Evolutionary conservation across 257 asterid species (phyloP).

Genomic region (Leonotis leonurus): DNA sequence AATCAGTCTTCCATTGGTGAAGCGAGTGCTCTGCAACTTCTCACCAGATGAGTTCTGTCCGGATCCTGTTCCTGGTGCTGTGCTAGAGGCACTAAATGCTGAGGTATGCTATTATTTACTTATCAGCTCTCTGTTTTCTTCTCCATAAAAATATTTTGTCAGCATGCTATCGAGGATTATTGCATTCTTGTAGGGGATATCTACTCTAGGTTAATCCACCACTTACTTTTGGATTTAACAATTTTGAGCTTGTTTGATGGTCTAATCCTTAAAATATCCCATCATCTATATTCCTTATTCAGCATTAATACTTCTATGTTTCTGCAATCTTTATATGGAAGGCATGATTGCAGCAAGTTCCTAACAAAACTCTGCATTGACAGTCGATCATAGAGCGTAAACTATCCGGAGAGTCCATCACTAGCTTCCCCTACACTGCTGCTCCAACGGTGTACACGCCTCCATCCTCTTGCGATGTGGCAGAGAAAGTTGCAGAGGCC

Average conservation of each 20-base stretch:
- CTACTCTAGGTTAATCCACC: no score
- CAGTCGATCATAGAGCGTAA: constrained; percentile 70
- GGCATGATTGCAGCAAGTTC: no score
- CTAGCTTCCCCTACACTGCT: constrained; percentile 73
- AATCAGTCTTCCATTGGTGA: constrained; percentile 73
- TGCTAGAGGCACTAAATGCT: constrained; percentile 84
- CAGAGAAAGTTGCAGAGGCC: constrained; percentile 56
- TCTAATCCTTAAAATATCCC: no score
- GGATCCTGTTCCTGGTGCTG: constrained; percentile 87
- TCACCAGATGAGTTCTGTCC: constrained; percentile 98
- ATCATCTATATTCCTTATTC: no score
- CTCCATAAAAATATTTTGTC: no score
- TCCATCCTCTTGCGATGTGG: constrained; percentile 51
- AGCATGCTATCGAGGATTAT: no score
- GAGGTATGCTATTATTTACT: constrained; percentile 64
- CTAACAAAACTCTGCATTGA: constrained; percentile 12
- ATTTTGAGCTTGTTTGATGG: no score
- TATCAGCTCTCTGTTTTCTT: neutral
- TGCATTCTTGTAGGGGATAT: no score
- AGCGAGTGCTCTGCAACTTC: constrained; percentile 85
- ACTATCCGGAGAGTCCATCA: constrained; percentile 36
- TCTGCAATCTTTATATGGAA: no score
- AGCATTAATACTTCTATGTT: no score
- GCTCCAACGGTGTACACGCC: constrained; percentile 51
- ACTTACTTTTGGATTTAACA: no score